Evolutionary conservation across 2,329 filamentous ascomycete genomes (phyloP).

Genomic region (Albifimbria verrucaria): DNA sequence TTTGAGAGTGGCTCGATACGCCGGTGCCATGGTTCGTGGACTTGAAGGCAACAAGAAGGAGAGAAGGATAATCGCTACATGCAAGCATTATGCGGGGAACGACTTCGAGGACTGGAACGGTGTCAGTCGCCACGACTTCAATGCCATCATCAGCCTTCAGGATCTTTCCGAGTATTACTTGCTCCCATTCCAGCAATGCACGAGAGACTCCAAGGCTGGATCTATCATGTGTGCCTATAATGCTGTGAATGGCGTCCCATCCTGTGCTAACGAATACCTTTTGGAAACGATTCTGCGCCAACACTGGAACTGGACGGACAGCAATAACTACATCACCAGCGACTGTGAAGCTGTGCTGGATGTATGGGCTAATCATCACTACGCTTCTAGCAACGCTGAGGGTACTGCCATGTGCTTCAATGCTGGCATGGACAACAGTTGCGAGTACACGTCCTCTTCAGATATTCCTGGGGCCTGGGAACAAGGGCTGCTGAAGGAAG

Average conservation of each 20-base stretch:
- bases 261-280: conserved; percentile 61
- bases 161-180: conserved; percentile 68
- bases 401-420: conserved; percentile 29
- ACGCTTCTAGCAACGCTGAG: conserved; percentile 29
- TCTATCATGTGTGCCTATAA: conserved; percentile 65
- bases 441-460: conserved; percentile 21
- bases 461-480: conserved; percentile 25
- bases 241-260: conserved; percentile 61
- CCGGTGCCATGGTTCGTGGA: conserved; percentile 49
- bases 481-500: conserved; percentile 26
- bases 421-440: conserved; percentile 31
- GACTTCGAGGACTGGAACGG: conserved; percentile 46
- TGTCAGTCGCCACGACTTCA: conserved; percentile 43
- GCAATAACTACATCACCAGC: conserved; percentile 60
- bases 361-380: conserved; percentile 44
- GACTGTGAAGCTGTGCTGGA: conserved; percentile 64
- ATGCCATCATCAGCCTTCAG: conserved; percentile 55
- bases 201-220: conserved; percentile 51
- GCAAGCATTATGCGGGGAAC: conserved; percentile 59
- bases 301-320: conserved; percentile 61
- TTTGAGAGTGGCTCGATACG: conserved; percentile 46
- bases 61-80: conserved; percentile 48
- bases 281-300: conserved; percentile 61
- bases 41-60: conserved; percentile 36
- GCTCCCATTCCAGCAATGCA: conserved; percentile 62